Evolutionary conservation across 2,329 filamentous ascomycete genomes (phyloP).

Genomic region (Ophiocordyceps unilateralis): DNA sequence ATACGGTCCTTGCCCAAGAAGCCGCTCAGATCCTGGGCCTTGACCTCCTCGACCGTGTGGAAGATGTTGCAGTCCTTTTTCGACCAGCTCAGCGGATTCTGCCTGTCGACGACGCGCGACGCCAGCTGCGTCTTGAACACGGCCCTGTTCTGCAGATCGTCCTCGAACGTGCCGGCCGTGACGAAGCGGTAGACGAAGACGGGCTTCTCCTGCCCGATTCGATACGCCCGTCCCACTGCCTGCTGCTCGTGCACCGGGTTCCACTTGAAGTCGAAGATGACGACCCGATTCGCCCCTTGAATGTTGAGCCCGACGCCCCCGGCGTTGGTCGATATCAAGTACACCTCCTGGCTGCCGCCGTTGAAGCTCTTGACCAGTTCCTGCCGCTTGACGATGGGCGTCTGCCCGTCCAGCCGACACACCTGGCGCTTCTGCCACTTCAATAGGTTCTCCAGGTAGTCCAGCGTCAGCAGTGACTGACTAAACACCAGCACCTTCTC

Average conservation of each 20-base stretch:
- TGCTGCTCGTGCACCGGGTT: slow-evolving; percentile 74
- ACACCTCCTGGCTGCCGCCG: slow-evolving; percentile 34
- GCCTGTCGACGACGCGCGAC: slow-evolving; percentile 67
- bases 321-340: slow-evolving; percentile 68
- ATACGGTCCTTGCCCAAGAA: slow-evolving; percentile 47
- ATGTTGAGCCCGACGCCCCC: slow-evolving; percentile 77
- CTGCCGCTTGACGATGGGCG: slow-evolving; percentile 40
- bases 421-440: slow-evolving; percentile 27
- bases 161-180: slow-evolving; percentile 64
- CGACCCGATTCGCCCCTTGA: slow-evolving; percentile 64
- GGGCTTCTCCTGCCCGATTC: slow-evolving; percentile 62
- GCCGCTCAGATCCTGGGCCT: slow-evolving; percentile 30
- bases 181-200: slow-evolving; percentile 78
- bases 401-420: slow-evolving; percentile 51
- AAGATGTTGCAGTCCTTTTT: slow-evolving; percentile 39
- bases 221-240: slow-evolving; percentile 72
- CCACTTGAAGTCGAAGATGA: slow-evolving; percentile 72
- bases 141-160: slow-evolving; percentile 51
- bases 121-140: slow-evolving; percentile 74
- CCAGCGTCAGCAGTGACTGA: slow-evolving; percentile 49
- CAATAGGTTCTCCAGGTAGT: slow-evolving; percentile 49
- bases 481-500: slow-evolving; percentile 77
- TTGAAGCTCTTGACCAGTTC: slow-evolving; percentile 54
- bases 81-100: slow-evolving; percentile 53
- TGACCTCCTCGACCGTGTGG: slow-evolving; percentile 34